A percentile compares a stretch with the other conserved stretches of the same genome.
Conservation (phyloP, 2,329 filamentous ascomycete species). For the Penicillium sp. region DNA sequence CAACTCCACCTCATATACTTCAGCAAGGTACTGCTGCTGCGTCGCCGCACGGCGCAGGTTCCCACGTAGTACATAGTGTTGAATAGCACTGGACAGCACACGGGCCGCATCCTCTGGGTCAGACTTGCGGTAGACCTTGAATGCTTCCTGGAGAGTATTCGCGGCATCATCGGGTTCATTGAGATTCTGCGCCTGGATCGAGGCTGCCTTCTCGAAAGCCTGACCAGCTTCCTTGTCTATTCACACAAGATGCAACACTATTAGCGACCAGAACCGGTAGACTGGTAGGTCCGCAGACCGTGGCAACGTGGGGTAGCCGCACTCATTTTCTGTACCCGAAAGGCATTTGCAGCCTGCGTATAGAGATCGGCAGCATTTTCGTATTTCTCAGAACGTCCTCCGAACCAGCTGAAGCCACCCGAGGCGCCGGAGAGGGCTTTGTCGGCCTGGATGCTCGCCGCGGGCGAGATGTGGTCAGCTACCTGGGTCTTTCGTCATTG, state of each 20-base stretch:
- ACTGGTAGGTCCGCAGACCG: not conserved
- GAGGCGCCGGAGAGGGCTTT: slow-evolving; percentile 72
- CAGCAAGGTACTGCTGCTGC: slow-evolving; percentile 83
- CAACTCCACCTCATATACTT: slow-evolving; percentile 79
- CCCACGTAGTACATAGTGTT: slow-evolving; percentile 82
- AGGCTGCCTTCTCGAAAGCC: slow-evolving; percentile 82
- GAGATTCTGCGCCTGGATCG: slow-evolving; percentile 73
- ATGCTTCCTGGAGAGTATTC: slow-evolving; percentile 83
- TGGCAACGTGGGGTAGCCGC: slow-evolving; percentile 30
- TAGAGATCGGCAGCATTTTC: slow-evolving; percentile 86
- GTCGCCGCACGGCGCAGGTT: slow-evolving; percentile 89
- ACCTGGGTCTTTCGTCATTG: slow-evolving; percentile 27
- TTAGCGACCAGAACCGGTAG: slow-evolving; percentile 3
- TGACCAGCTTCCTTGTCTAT: slow-evolving; percentile 79
- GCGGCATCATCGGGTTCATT: slow-evolving; percentile 92
- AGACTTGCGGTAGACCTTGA: slow-evolving; percentile 88
- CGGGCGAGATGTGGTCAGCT: slow-evolving; percentile 27
- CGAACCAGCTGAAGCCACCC: slow-evolving; percentile 85
- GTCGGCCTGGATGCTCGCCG: slow-evolving; percentile 65
- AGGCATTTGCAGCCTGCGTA: slow-evolving; percentile 84
- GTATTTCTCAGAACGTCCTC: slow-evolving; percentile 81
- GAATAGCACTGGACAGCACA: slow-evolving; percentile 74
- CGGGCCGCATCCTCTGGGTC: slow-evolving; percentile 78
- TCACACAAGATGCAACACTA: not conserved
- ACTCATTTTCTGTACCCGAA: slow-evolving; percentile 83